Evolutionary conservation across 306 rosid genomes (phyloP).

Genomic region (Clitoria ternatea): DNA sequence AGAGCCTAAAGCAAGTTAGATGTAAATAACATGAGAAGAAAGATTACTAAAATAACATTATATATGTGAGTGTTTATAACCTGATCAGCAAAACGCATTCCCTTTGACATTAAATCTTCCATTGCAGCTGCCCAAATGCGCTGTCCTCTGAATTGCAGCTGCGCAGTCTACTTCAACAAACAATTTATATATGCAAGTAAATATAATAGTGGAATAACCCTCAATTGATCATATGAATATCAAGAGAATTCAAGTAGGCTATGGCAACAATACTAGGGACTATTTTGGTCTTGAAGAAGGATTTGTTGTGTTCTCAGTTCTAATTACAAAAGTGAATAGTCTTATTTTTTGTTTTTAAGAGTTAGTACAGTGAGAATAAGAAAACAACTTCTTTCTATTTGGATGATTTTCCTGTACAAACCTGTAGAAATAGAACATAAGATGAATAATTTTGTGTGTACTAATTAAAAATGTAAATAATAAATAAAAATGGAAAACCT

Average conservation of each 20-base stretch:
- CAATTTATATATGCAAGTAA: neutral
- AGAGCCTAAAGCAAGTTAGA: slow-evolving; percentile 58
- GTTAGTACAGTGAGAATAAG: too few species aligned
- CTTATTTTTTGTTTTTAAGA: too few species aligned
- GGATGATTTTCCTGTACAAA: too few species aligned
- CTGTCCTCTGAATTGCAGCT: slow-evolving; percentile 86
- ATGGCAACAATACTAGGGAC: neutral
- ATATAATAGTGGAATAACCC: neutral
- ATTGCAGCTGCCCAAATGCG: slow-evolving; percentile 90
- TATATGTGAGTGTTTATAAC: slow-evolving; percentile 23
- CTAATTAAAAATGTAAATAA: too few species aligned
- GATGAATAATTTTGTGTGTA: too few species aligned
- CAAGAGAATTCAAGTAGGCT: neutral
- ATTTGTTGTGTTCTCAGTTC: too few species aligned
- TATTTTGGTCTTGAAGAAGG: too few species aligned
- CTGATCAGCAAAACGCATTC: slow-evolving; percentile 85
- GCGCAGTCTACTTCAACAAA: slow-evolving; percentile 41
- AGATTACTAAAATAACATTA: neutral
- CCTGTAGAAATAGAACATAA: too few species aligned
- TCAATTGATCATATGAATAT: neutral
- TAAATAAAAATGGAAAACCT: too few species aligned
- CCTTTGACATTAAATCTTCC: slow-evolving; percentile 79
- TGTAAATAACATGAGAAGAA: neutral
- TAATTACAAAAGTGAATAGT: too few species aligned
- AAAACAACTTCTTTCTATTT: too few species aligned